Base-by-base conservation (phyloP, 2,329 filamentous ascomycete species). In the Chrysoporthe cubensis region DNA sequence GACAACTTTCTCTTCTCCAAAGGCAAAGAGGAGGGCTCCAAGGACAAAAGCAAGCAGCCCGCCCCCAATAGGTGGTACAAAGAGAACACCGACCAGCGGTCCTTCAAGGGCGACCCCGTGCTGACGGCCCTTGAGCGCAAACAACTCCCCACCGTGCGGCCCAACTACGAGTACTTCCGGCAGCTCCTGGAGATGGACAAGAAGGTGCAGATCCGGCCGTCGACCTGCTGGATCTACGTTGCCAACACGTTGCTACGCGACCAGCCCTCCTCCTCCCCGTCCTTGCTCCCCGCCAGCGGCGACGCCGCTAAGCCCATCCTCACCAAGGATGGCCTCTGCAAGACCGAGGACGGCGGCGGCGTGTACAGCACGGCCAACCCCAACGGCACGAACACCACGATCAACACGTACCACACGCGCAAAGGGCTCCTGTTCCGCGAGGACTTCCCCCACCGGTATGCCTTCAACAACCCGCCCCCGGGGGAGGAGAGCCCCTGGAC, bases 31-130 rank as follows among this genome's bases (percentile, higher is more conserved):
- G 84, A 88, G 34, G 83, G 85, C 56, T 76, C 78, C 57, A 78
- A 78, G 71, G 79, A 80, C 40, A 69, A 73, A 8, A 69, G 75
- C 37, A 78, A 76, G 44, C 76, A 76, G 18, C 77, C 43, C 16
- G 65, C 56, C 32, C 68, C 68, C 18, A 66, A 64, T 40, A 60
- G 68, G 46, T 70, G 66, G 66, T 70, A 70, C 65, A 69, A 70
- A 52, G 67, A 70, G 48, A 76, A 79, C 26, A 72, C 74, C 65
- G 84, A 82, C 74, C 81, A 77, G n/a, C 79, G 80, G 66, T 89
- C 87, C 8, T 88, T 90, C 80, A 90, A 90, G 78, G 85, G 87
- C 67, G 88, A 90, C 76, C 83, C 87, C 3, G 86, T 89, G n/a
- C 79, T 90, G 69, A 84, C 83, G 66, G 88, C 88, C 9, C 81